Evolutionary conservation across 371 early-diverging fungal species (phyloP), one percentile per base, ranked within the genome.

Genomic region (Syncephalastrum monosporum): DNA sequence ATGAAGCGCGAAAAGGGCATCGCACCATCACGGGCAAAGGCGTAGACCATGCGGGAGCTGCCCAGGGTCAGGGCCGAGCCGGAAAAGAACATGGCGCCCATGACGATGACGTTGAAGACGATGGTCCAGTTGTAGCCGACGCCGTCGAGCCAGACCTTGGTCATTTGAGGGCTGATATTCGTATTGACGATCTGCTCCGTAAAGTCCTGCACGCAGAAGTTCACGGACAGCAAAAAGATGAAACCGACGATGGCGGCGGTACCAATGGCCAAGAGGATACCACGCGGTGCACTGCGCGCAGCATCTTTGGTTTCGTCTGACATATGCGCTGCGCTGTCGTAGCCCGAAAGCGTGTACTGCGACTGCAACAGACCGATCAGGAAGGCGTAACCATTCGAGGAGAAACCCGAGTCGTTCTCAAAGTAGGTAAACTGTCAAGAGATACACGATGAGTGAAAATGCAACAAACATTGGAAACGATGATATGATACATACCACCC

Each of bases 271-370:
- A 72, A 69, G 43, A 87, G 67, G 50, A 91, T 89, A 29, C 84
- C 88, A 19, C 73, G 67, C 2, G 91, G 89, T 0, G 86, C 87
- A 41, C 78, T 79, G 38, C 82, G 73, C 57, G 75, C 79, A 6
- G 88, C 85, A 56, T 83, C 78, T 27, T 72, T 71, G 17, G 91
- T 89, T 67, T 91, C 91, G 54, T 91, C 91, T 5, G 86, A 80
- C 82, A 91, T 84, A 61, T 91, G 89, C 5, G 89, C 89, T 5
- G 87, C 83, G 23, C 86, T 81, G 52, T 90, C 91, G 68, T 86
- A 90, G n/a, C 90, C 86, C 29, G 80, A 80, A 44, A 83, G 61
- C 15, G 84, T 82, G 64, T 77, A 83, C 60, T 79, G 82, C 33
- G 68, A 67, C 51, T 74, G 76, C 33, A 79, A 57, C 14, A 79